Evolutionary conservation across 768 basidiomycete species (phyloP).

Genomic region (Suillus cothurnatus): DNA sequence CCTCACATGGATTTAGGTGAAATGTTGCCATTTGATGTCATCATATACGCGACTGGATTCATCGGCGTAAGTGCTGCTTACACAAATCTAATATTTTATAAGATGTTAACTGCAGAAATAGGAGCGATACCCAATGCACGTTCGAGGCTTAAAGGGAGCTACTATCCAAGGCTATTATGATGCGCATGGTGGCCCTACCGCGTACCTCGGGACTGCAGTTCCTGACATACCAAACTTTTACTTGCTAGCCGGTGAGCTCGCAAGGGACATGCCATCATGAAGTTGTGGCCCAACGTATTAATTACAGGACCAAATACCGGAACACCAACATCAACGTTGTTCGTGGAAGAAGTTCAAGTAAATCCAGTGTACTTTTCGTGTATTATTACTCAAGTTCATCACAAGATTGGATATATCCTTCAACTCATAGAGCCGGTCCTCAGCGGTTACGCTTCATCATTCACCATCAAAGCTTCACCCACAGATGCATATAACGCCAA

Average conservation of each 20-base stretch:
- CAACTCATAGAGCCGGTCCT: constrained; percentile 34
- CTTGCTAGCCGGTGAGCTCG: constrained; percentile 29
- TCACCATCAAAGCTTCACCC: constrained; percentile 24
- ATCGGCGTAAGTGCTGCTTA: constrained; percentile 20
- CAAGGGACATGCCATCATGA: background rate
- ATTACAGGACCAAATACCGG: constrained; percentile 29
- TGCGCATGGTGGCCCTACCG: constrained; percentile 33
- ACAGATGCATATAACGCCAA: constrained; percentile 31
- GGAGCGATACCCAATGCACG: constrained; percentile 24
- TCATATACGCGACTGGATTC: constrained; percentile 38
- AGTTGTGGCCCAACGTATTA: background rate
- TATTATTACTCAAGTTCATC: background rate
- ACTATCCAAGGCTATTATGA: constrained; percentile 32
- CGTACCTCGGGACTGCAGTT: constrained; percentile 34
- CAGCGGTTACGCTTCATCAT: constrained; percentile 21
- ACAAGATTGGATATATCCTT: constrained; percentile 30
- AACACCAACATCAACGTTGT: constrained; percentile 27
- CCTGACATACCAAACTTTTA: constrained; percentile 42
- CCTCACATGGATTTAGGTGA: constrained; percentile 20
- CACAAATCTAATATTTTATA: background rate
- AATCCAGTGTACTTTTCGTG: background rate
- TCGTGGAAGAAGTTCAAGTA: constrained; percentile 33
- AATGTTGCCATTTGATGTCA: constrained; percentile 33
- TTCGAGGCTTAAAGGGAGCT: constrained; percentile 26
- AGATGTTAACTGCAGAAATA: constrained; percentile 1